phyloP scores from a whole-genome alignment of 1,139 yeast genomes.

The Arxiozyma slooffiae region DNA sequence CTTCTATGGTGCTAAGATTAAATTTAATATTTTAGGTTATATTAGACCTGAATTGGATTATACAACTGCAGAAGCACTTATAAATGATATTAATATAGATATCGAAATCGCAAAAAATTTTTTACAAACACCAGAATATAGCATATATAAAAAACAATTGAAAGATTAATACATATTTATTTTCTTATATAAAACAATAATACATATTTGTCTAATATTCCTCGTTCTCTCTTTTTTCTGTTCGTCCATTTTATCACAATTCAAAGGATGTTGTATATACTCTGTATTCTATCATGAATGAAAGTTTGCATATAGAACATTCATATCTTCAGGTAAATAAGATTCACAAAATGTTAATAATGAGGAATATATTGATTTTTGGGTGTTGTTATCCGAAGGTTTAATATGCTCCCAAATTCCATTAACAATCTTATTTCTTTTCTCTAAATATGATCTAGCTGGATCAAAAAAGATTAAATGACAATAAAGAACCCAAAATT shows the following conservation, averaged over 20 bases:
- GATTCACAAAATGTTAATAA: constrained; percentile 17
- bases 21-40: constrained; percentile 69
- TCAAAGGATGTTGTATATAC: neutral
- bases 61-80: constrained; percentile 76
- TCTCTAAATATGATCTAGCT: constrained; percentile 20
- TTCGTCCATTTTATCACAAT: too few species aligned
- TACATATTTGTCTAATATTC: too few species aligned
- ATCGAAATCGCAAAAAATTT: constrained; percentile 48
- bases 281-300: neutral
- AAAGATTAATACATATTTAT: neutral
- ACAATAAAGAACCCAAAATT: constrained; percentile 26
- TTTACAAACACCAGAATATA: constrained; percentile 10
- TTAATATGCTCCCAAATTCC: constrained; percentile 16
- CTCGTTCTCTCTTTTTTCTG: too few species aligned
- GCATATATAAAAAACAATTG: constrained; percentile 10
- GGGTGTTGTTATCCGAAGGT: constrained; percentile 5
- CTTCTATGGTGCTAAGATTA: constrained; percentile 77
- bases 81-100: constrained; percentile 74
- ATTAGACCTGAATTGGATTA: constrained; percentile 86
- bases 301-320: constrained; percentile 10
- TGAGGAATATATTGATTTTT: constrained; percentile 1
- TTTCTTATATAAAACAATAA: neutral
- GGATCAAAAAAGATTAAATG: constrained; percentile 21
- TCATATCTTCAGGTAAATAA: constrained; percentile 27
- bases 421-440: constrained; percentile 17